Evolutionary conservation across 2,329 filamentous ascomycete genomes (phyloP).

Genomic region (Epichloe brachyelytri): DNA sequence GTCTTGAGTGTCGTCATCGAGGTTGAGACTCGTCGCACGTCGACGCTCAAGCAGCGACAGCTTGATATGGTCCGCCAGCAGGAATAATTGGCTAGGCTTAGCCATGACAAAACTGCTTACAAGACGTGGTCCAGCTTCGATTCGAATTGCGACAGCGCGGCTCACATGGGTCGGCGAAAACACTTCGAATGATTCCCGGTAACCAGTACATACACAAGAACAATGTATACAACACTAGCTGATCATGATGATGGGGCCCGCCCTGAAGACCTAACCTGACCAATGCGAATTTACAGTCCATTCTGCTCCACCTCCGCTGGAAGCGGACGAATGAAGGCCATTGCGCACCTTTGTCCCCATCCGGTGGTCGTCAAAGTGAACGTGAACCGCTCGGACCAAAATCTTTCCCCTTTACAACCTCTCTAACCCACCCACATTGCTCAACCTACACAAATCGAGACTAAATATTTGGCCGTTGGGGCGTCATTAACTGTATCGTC

Average conservation of each 20-base stretch:
- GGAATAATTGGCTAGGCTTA: constrained; percentile 65
- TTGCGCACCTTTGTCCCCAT: background rate
- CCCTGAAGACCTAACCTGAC: too few species aligned
- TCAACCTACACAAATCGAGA: background rate
- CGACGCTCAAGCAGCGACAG: constrained; percentile 86
- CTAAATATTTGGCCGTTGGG: too few species aligned
- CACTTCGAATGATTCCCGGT: too few species aligned
- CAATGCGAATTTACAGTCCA: too few species aligned
- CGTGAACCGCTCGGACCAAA: background rate
- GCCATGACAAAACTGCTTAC: constrained; percentile 16
- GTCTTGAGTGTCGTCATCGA: constrained; percentile 71
- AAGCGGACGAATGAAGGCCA: background rate
- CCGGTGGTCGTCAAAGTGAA: background rate
- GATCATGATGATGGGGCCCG: too few species aligned
- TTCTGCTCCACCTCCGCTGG: background rate
- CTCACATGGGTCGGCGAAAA: too few species aligned
- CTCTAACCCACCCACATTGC: background rate
- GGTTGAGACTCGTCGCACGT: constrained; percentile 67
- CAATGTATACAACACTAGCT: too few species aligned
- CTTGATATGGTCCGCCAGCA: constrained; percentile 94
- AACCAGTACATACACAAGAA: too few species aligned
- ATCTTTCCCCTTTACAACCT: background rate
- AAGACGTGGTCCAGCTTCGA: background rate
- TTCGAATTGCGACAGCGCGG: too few species aligned
- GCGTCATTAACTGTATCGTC: too few species aligned